Percentiles rank a stretch among this genome's conserved stretches.
These are phyloP conservation scores for Wickerhamomyces sydowiorum DNA, from an alignment of 805 yeast species.

Conservation along the genomic window DNA sequence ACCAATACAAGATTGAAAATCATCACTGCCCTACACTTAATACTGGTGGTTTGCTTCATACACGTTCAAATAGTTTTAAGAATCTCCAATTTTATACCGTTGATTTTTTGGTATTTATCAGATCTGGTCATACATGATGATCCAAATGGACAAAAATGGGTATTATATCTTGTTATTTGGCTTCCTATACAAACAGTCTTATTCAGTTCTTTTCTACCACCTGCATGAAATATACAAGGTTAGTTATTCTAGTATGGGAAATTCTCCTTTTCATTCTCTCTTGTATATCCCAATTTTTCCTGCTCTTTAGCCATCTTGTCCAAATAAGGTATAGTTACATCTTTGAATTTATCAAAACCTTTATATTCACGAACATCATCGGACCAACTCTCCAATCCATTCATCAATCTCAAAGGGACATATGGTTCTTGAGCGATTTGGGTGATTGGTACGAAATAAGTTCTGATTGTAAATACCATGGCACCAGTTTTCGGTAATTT, in stretches of 20 bases:
- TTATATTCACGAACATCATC: conserved; percentile 55
- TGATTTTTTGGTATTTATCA: conserved; percentile 68
- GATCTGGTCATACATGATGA: conserved; percentile 21
- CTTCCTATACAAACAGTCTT: conserved; percentile 60
- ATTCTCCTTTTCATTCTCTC: not conserved
- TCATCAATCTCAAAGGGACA: conserved; percentile 52
- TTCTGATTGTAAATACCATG: conserved; percentile 53
- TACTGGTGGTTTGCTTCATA: conserved; percentile 55
- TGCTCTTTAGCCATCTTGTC: conserved; percentile 42
- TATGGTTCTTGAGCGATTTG: conserved; percentile 54
- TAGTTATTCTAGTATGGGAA: not conserved
- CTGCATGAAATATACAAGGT: conserved; percentile 49
- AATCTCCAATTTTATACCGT: conserved; percentile 70
- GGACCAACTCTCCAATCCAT: conserved; percentile 56
- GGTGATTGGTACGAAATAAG: conserved; percentile 52
- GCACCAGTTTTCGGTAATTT: conserved; percentile 57
- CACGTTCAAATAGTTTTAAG: conserved; percentile 86
- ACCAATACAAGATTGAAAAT: conserved; percentile 29
- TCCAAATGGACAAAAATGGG: conserved; percentile 33
- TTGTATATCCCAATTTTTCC: conserved; percentile 32
- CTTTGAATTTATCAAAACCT: conserved; percentile 50
- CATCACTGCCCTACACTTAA: conserved; percentile 37
- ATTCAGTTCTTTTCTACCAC: conserved; percentile 84
- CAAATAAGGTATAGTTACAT: conserved; percentile 49
- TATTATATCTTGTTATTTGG: conserved; percentile 57